Evolutionary conservation across 768 basidiomycete species (phyloP).

Genomic region (Kondoa subrosea): DNA sequence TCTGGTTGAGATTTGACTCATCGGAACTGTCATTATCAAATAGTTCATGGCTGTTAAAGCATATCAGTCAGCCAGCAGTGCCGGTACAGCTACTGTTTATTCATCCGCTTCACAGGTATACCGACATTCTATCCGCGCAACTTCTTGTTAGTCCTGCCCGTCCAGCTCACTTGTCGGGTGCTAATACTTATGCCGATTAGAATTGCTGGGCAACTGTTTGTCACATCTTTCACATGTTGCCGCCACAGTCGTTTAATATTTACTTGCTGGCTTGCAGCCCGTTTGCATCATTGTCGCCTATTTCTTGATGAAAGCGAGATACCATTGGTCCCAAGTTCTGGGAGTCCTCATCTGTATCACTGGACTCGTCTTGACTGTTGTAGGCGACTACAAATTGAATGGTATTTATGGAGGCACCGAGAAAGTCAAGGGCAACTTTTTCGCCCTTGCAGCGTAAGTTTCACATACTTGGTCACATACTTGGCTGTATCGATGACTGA

Average conservation of each 20-base stretch:
- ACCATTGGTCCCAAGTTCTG: conserved; percentile 25
- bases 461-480: too few relatives aligned
- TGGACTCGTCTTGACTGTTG: conserved; percentile 26
- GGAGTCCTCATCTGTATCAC: conserved; percentile 26
- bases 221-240: conserved; percentile 25
- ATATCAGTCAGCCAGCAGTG: background rate
- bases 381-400: conserved; percentile 23
- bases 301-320: conserved; percentile 21
- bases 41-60: conserved; percentile 25
- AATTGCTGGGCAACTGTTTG: conserved; percentile 14
- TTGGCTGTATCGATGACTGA: too few relatives aligned
- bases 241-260: conserved; percentile 25
- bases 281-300: conserved; percentile 27
- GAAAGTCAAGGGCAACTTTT: conserved; percentile 5
- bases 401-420: conserved; percentile 20
- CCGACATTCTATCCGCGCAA: background rate
- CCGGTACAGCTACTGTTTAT: background rate
- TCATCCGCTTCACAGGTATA: background rate
- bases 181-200: too few relatives aligned
- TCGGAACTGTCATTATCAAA: too few relatives aligned
- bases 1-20: too few relatives aligned
- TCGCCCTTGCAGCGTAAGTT: too few relatives aligned
- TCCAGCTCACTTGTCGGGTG: too few relatives aligned
- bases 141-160: too few relatives aligned
- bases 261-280: conserved; percentile 23